Conservation (phyloP, 2,329 filamentous ascomycete genomes). For the Neofusicoccum laricinum region DNA sequence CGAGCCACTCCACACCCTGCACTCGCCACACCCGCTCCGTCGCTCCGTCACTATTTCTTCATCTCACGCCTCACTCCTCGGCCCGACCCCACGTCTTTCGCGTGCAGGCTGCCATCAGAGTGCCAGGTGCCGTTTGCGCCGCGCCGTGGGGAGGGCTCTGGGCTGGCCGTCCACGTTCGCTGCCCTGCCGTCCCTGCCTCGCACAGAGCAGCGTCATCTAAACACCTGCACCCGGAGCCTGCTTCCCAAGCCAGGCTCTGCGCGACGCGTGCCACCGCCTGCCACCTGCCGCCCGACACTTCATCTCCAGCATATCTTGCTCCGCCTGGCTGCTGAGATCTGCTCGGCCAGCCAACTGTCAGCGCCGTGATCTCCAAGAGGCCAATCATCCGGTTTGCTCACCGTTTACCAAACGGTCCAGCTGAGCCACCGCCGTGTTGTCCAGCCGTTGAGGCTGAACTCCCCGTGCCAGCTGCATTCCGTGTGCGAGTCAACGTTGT, state of each 20-base stretch:
- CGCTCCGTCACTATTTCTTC: conserved; percentile 5
- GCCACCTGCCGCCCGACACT: not conserved
- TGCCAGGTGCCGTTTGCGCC: not conserved
- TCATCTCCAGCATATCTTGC: conserved; percentile 3
- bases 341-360: not conserved
- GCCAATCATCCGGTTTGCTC: not conserved
- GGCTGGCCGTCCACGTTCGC: not conserved
- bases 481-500: not conserved
- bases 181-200: not conserved
- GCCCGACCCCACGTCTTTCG: not conserved
- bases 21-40: not conserved
- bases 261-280: not conserved
- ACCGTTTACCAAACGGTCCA: not conserved
- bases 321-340: not conserved
- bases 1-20: not conserved
- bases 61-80: conserved; percentile 7
- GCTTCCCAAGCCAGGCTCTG: not conserved
- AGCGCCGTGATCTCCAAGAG: not conserved
- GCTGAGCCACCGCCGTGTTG: not conserved
- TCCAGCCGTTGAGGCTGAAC: not conserved
- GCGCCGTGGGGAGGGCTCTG: not conserved
- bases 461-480: too few relatives aligned
- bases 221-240: not conserved
- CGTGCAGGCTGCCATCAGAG: not conserved
- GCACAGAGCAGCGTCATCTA: conserved; percentile 7